phyloP scores from a whole-genome alignment of 306 rosid species.

The Hylodesmum podocarpum region DNA sequence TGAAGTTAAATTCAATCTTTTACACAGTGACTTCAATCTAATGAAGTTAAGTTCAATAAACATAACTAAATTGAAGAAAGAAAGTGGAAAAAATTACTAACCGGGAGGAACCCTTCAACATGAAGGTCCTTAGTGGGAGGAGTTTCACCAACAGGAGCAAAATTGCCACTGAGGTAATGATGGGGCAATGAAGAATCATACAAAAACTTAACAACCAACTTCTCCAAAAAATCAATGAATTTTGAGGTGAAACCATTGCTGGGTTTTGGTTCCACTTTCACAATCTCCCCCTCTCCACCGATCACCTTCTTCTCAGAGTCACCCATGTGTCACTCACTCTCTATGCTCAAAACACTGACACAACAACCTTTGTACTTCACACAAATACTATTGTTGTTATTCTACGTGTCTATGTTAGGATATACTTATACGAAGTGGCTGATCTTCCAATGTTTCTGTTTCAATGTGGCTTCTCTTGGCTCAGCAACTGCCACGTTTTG shows the following conservation, averaged over 20 bases:
- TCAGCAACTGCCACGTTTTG: slow-evolving; percentile 28
- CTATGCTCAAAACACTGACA: not conserved
- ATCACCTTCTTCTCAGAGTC: slow-evolving; percentile 33
- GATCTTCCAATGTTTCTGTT: not conserved
- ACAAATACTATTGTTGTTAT: not conserved
- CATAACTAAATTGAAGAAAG: not conserved
- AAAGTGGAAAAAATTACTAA: slow-evolving; percentile 33
- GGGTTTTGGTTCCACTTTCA: slow-evolving; percentile 71
- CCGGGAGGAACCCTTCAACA: slow-evolving; percentile 76
- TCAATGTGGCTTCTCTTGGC: not conserved
- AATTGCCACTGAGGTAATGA: slow-evolving; percentile 77
- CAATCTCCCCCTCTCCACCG: slow-evolving; percentile 13
- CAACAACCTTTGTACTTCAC: not conserved
- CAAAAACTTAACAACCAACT: slow-evolving; percentile 64
- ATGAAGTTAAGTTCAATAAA: too few relatives aligned
- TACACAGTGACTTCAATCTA: not conserved
- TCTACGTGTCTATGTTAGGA: not conserved
- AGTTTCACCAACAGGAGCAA: slow-evolving; percentile 81
- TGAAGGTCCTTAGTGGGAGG: slow-evolving; percentile 70
- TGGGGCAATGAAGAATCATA: slow-evolving; percentile 64
- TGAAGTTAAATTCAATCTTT: too few relatives aligned
- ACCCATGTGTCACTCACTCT: slow-evolving; percentile 23
- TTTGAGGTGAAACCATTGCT: slow-evolving; percentile 60
- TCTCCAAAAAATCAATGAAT: slow-evolving; percentile 64
- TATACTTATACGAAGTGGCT: too few relatives aligned